These are phyloP conservation scores for Polytrichum formosum DNA, from an alignment of 225 moss, liverwort and hornwort species.

Conservation along the genomic window DNA sequence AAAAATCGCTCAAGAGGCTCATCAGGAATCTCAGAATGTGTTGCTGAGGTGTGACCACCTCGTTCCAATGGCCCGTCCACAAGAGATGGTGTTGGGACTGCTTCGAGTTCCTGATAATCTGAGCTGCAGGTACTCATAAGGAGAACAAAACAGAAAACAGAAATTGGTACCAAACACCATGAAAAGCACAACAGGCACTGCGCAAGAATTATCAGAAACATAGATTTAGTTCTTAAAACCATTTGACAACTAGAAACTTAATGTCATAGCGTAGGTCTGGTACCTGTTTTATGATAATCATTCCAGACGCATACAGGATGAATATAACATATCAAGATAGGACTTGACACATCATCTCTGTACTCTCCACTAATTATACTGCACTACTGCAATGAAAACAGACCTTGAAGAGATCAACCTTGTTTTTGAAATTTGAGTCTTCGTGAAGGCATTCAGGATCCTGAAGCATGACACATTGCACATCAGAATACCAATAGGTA, in stretches of 20 bases:
- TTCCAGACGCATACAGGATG: too few relatives aligned
- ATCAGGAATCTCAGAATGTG: constrained; percentile 63
- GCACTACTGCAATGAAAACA: constrained; percentile 1
- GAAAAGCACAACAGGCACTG: too few relatives aligned
- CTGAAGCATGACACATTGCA: constrained; percentile 31
- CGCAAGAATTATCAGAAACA: too few relatives aligned
- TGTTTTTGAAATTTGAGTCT: constrained; percentile 68
- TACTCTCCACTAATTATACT: neutral
- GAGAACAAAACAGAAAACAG: neutral
- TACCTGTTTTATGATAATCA: too few relatives aligned
- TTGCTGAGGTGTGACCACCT: constrained; percentile 42
- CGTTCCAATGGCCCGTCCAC: constrained; percentile 93
- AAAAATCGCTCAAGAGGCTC: constrained; percentile 94
- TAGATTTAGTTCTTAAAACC: too few relatives aligned
- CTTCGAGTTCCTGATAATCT: constrained; percentile 88
- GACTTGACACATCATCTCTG: too few relatives aligned
- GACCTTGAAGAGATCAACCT: constrained; percentile 75
- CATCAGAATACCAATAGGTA: constrained; percentile 4
- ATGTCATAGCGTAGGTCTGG: too few relatives aligned
- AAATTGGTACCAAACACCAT: neutral
- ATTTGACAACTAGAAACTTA: too few relatives aligned
- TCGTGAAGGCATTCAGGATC: constrained; percentile 81
- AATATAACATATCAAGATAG: too few relatives aligned
- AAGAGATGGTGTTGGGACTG: constrained; percentile 71
- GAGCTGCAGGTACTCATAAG: constrained; percentile 48